Evolutionary conservation across 805 yeast genomes (phyloP), one percentile per base, ranked within the genome.

Genomic region (Saccharomycopsis selenospora): DNA sequence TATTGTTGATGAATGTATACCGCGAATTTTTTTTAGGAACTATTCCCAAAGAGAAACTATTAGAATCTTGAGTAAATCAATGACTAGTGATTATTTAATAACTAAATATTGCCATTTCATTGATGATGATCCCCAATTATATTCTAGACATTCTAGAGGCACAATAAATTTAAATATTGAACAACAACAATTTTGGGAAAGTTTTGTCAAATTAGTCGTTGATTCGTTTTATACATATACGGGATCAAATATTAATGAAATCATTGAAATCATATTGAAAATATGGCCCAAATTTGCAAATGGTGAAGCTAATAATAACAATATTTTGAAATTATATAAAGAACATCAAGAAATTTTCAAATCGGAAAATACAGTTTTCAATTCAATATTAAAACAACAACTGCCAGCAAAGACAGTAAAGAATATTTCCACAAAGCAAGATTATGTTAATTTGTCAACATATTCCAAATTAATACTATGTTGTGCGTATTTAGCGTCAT

Each of bases 401-500:
- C 33, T 28, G 38, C 38, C 10, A 33, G 33, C 33, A 28, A 10
- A 10, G 33, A 28, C 33, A 17, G n/a, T n/a, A n/a, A n/a, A n/a
- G n/a, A n/a, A n/a, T n/a, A n/a, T n/a, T n/a, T n/a, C n/a, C n/a
- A 33, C 4, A 6, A 22, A 28, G 5, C 10, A 22, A 22, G 41
- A 58, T 17, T 58, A 63, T 13, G 56, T 59, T 20, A 73, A 70
- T 52, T 58, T 72, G 33, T 70, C 75, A 1, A 55, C 58, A 14
- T 67, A 66, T 47, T 66, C 75, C 10, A 71, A 72, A 52, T 70
- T 61, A 51, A 61, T 72, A 13, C 56, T 72, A 25, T 61, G 72
- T 42, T 73, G 75, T 3, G 66, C 73, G 1, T 72, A 69, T 50
- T 59, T 72, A 45, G 75, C 76, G 2, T 70, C 76, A 2, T 68